Conservation (phyloP, 768 basidiomycete genomes). For the Hygrocybe coccinea region DNA sequence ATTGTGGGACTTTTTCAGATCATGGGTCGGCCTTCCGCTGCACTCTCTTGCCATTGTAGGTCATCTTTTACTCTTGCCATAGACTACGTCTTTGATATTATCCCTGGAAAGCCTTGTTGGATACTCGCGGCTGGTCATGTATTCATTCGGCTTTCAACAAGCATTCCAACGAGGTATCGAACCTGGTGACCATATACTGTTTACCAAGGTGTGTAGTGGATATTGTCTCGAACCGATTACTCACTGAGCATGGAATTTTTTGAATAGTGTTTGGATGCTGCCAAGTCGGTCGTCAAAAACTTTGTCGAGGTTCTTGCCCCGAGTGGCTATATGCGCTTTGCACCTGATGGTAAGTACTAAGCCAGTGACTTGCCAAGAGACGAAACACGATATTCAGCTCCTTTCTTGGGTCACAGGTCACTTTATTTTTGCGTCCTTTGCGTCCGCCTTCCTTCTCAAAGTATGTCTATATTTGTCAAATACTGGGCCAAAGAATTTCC, state of each 20-base stretch:
- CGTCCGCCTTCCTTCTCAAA: conserved; percentile 79
- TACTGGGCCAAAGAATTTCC: background rate
- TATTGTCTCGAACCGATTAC: background rate
- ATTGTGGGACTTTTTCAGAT: conserved; percentile 44
- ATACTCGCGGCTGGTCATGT: conserved; percentile 81
- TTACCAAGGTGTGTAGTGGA: conserved; percentile 48
- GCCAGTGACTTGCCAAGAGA: background rate
- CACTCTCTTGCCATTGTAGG: conserved; percentile 69
- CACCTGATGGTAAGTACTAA: conserved; percentile 68
- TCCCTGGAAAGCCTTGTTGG: conserved; percentile 51
- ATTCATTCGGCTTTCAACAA: conserved; percentile 81
- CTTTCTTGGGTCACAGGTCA: conserved; percentile 42
- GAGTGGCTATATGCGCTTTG: conserved; percentile 71
- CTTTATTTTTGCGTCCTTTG: conserved; percentile 76
- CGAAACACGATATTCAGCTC: background rate
- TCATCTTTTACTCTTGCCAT: conserved; percentile 5
- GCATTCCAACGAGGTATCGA: conserved; percentile 69
- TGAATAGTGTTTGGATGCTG: conserved; percentile 62
- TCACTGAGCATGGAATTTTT: too few relatives aligned
- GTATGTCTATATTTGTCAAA: conserved; percentile 30
- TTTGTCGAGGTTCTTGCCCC: conserved; percentile 64
- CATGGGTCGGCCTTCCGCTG: conserved; percentile 56
- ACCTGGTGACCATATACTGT: conserved; percentile 57
- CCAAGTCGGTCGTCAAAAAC: conserved; percentile 58
- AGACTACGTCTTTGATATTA: conserved; percentile 9